phyloP scores from a whole-genome alignment of 2,329 filamentous ascomycete species.

The Aspergillus terreus region DNA sequence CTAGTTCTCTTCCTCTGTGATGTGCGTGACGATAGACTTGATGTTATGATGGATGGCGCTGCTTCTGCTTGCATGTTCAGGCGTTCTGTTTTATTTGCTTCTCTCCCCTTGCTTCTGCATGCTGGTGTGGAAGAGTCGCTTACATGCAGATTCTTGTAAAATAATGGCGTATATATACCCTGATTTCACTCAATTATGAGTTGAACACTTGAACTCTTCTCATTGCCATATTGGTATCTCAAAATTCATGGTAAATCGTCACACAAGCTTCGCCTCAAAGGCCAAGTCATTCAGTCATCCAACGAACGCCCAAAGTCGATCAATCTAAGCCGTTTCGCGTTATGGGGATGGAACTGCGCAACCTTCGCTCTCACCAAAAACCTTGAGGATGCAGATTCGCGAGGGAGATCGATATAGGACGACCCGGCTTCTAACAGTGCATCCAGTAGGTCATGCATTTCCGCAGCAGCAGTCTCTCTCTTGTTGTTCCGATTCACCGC shows the following conservation, averaged over 20 bases:
- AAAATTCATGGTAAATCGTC: too few species aligned
- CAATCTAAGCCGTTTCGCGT: constrained; percentile 50
- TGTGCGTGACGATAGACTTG: constrained; percentile 4
- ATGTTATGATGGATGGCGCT: constrained; percentile 2
- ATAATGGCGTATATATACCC: neutral
- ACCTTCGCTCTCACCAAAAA: constrained; percentile 55
- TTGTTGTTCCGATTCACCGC: constrained; percentile 33
- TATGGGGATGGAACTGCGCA: constrained; percentile 54
- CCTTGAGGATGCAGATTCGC: constrained; percentile 51
- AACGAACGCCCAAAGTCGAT: constrained; percentile 50
- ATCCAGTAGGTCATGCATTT: constrained; percentile 47
- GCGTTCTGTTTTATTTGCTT: constrained; percentile 7
- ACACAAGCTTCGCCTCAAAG: too few species aligned
- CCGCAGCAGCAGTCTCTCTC: constrained; percentile 46
- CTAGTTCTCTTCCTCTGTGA: neutral
- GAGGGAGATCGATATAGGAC: constrained; percentile 47
- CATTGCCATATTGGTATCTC: neutral
- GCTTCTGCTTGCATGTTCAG: constrained; percentile 15
- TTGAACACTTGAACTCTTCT: neutral
- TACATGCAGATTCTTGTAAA: neutral
- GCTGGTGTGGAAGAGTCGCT: neutral
- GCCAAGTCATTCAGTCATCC: constrained; percentile 18
- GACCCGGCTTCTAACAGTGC: constrained; percentile 44
- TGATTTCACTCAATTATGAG: neutral
- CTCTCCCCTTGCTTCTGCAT: neutral